Evolutionary conservation across 1,284 basidiomycete genomes (phyloP), one percentile per base, ranked within the genome.

Genomic region (Erythrobasidium hasegawianum): DNA sequence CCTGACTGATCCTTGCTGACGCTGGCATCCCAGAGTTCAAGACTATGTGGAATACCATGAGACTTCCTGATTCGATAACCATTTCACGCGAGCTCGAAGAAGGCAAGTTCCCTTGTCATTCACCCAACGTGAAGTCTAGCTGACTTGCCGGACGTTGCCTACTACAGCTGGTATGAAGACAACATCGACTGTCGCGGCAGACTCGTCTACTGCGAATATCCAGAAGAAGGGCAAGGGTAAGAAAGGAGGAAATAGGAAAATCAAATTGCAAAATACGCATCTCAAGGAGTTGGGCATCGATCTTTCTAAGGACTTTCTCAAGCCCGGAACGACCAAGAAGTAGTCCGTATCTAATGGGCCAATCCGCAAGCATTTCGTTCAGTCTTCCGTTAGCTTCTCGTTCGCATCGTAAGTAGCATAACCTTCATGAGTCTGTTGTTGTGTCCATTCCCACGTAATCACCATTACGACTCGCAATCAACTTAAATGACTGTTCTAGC

Each of bases 241-340:
- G 76, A 86, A 87, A 67, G 82, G 84, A n/a, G 86, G 83, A 26
- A 85, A 88, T 73, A 82, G 89, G 54, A 86, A 85, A 73, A 84
- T 86, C 70, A 86, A 88, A 72, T 84, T 94, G 70, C 93, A 90
- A 56, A 95, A 94, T 73, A 87, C 87, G 1, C 92, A 93, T 80
- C 77, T 93, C 74, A 87, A 86, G 75, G 77, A 76, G 53, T 83
- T 41, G 41, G 85, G 86, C 71, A 87, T 94, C 79, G 90, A 94
- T 78, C 77, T 94, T 57, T 87, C 87, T 59, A 84, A 83, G 71
- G 89, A 65, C 26, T 65, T 65, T 33, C 38, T 65, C 2, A 65
- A 65, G 24, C 62, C 62, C 4, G 62, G 62, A 18, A 38, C 45
- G 22, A 56, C 53, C 24, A 64, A 64, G 54, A 64, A 64, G 43